Conservation (phyloP, 495 filamentous ascomycete species). For the Tuber brumale region DNA sequence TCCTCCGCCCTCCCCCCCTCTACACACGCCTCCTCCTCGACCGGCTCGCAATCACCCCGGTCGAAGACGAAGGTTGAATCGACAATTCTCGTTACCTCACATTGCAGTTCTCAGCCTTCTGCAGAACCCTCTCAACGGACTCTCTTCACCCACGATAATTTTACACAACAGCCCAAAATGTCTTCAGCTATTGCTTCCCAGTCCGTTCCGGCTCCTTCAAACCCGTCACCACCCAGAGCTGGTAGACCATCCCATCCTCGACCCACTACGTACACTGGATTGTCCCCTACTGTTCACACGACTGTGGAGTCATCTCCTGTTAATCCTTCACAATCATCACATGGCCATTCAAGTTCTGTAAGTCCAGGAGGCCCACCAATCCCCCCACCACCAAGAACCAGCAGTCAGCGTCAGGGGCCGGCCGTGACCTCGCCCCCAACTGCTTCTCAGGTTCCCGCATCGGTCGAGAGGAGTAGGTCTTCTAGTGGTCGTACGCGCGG, state of each 20-base stretch:
- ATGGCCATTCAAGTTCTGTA: conserved; percentile 24
- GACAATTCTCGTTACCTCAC: conserved; percentile 23
- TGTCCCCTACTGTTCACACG: conserved; percentile 31
- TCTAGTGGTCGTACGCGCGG: conserved; percentile 29
- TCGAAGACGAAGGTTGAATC: conserved; percentile 29
- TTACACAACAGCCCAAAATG: conserved; percentile 29
- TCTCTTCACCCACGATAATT: conserved; percentile 13
- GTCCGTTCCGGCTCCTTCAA: conserved; percentile 32
- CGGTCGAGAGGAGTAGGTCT: conserved; percentile 29
- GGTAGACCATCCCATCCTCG: conserved; percentile 39
- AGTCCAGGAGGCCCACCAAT: conserved; percentile 36
- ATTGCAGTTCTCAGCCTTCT: conserved; percentile 17
- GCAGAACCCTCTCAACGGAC: conserved; percentile 27
- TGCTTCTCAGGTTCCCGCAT: conserved; percentile 21
- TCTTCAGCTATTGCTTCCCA: conserved; percentile 35
- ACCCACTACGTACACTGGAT: conserved; percentile 40
- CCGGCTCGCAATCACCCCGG: conserved; percentile 30
- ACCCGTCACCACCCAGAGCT: conserved; percentile 41
- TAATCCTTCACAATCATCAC: conserved; percentile 7
- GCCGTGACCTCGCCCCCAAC: conserved; percentile 30
- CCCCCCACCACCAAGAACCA: conserved; percentile 38
- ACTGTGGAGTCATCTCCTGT: conserved; percentile 20
- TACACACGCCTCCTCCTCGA: conserved; percentile 17
- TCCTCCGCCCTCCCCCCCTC: conserved; percentile 13
- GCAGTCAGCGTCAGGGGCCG: conserved; percentile 36